phyloP scores from a whole-genome alignment of 78 protist species.

The Dictyostelium intermedium region DNA sequence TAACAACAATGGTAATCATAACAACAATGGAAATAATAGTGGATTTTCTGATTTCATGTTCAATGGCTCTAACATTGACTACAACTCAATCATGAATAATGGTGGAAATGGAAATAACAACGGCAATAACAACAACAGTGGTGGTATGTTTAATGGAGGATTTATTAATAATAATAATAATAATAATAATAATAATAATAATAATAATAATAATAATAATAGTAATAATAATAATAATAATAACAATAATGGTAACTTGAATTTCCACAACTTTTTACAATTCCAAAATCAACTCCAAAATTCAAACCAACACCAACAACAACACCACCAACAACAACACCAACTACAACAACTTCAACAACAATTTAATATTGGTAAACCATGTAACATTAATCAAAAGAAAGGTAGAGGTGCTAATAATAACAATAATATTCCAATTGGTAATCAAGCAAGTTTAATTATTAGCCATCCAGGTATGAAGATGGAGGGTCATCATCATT shows the following conservation, averaged over 20 bases:
- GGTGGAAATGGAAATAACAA: not conserved
- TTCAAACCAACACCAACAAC: not conserved
- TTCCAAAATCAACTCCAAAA: constrained; percentile 11
- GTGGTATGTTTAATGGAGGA: not conserved
- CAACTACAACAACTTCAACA: not conserved
- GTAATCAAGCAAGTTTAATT: not conserved
- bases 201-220: not conserved
- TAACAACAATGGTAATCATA: not conserved
- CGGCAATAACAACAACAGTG: not conserved
- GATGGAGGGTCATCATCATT: not conserved
- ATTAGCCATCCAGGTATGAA: not conserved
- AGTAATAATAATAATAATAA: not conserved
- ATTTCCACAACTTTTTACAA: not conserved
- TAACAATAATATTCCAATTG: not conserved
- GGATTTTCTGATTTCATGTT: not conserved
- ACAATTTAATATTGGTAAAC: not conserved
- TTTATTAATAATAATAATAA: not conserved
- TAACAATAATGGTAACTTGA: not conserved
- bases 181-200: not conserved
- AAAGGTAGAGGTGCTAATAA: not conserved
- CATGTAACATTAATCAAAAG: not conserved
- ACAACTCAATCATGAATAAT: not conserved
- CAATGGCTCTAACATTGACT: constrained; percentile 9
- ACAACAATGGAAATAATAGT: constrained; percentile 7
- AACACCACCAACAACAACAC: not conserved